These are phyloP conservation scores for Knoxia roxburghii DNA, from an alignment of 257 asterid genomes.

Conservation along the genomic window DNA sequence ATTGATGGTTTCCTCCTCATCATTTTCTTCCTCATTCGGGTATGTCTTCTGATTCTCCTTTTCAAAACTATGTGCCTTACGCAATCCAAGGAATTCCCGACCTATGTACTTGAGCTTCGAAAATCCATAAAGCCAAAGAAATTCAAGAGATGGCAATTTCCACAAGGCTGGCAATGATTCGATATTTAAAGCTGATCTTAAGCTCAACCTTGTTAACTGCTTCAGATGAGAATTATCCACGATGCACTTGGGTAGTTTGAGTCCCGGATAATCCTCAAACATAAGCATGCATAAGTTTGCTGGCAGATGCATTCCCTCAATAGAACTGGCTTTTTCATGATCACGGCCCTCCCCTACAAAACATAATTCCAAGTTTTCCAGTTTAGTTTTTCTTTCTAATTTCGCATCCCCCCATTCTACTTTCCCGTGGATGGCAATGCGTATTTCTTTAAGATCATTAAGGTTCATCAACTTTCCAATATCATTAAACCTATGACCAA, in stretches of 20 bases:
- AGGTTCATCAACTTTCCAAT: not conserved
- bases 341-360: not conserved
- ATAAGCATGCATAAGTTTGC: not conserved
- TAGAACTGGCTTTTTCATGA: not conserved
- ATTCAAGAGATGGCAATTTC: conserved; percentile 3
- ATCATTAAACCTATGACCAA: not conserved
- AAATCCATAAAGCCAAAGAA: conserved; percentile 7
- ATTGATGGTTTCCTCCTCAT: not conserved
- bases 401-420: not conserved
- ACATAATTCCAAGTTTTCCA: not conserved
- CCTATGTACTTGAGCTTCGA: not conserved
- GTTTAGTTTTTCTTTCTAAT: not conserved
- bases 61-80: not conserved
- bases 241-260: not conserved
- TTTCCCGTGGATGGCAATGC: not conserved
- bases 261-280: not conserved
- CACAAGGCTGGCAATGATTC: not conserved
- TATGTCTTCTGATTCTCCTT: not conserved
- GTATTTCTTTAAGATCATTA: not conserved
- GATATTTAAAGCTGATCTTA: conserved; percentile 1
- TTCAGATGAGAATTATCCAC: not conserved
- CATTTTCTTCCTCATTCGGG: not conserved
- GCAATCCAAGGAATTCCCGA: not conserved
- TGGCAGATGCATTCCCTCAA: not conserved
- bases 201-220: not conserved